Base-by-base conservation (phyloP, 768 basidiomycete species). In the Galerina sulciceps region DNA sequence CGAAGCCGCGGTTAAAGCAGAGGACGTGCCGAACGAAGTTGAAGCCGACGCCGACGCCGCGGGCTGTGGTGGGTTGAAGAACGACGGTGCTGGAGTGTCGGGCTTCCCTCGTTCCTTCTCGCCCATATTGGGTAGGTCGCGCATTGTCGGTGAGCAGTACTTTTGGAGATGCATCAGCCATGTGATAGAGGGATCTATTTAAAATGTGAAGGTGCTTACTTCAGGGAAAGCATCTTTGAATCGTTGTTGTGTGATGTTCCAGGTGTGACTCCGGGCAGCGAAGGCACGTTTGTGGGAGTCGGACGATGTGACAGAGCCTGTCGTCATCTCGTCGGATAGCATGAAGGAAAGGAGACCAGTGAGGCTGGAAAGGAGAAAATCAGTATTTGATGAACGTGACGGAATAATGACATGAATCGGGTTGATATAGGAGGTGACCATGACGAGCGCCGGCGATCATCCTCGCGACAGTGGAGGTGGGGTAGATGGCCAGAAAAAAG, bases 311-410 rank as follows among this genome's bases (percentile, higher is more conserved):
- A 96, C 86, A 1, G 92, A 93, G 10, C 96, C 96, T 0, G 96
- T 97, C 0, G 97, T 99, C 84, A 98, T 94, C 74, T 97, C 95
- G 65, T 97, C 93, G 0, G 91, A 88, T 48, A 96, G 80, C 95
- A 96, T 96, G 77, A 97, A 97, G 4, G 91, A 94, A 47, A 96
- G 76, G 17, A 99, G 81, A 17, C 97, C 97, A 6, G 95, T 98
- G 65, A 96, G 81, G 74, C 94, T 96, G 65, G n/a, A 45, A 58
- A 44, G 55, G 35, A 37, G 48, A 36, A 51, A 15, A 40, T 58
- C 49, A 58, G 57, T 23, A 58, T 52, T 44, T 13, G 57, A 8
- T 22, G 44, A 15, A 35, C 42, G 14, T 22, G 35, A 6, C n/a
- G 22, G n/a, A 50, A 41, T 57, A 46, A 56, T 52, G 56, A 51